These are phyloP conservation scores for Hypomyces perniciosus DNA, from an alignment of 2,329 filamentous ascomycete genomes.

Conservation along the genomic window DNA sequence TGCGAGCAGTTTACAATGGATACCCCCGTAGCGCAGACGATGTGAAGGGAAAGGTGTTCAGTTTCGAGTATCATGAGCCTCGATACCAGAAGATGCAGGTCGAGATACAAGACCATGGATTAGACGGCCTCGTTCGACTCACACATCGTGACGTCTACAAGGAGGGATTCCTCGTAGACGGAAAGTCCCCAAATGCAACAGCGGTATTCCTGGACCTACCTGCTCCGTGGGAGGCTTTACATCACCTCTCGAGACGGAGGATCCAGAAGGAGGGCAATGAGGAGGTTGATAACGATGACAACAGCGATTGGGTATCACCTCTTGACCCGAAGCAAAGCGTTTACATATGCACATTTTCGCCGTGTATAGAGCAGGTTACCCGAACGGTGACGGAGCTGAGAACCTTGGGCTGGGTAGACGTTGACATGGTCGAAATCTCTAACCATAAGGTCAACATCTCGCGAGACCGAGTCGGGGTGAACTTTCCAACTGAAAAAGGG, in stretches of 20 bases:
- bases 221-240: constrained; percentile 73
- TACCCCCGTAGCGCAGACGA: constrained; percentile 44
- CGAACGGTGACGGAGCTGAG: constrained; percentile 77
- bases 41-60: constrained; percentile 65
- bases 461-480: constrained; percentile 72
- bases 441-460: constrained; percentile 75
- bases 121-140: constrained; percentile 61
- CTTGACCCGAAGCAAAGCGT: constrained; percentile 67
- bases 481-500: constrained; percentile 58
- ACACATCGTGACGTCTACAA: constrained; percentile 76
- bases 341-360: constrained; percentile 89
- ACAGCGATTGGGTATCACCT: constrained; percentile 45
- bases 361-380: constrained; percentile 94
- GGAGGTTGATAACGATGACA: constrained; percentile 20
- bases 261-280: constrained; percentile 20
- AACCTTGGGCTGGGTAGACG: constrained; percentile 79
- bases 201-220: constrained; percentile 76
- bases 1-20: constrained; percentile 69
- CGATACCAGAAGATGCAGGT: constrained; percentile 62
- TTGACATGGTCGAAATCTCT: constrained; percentile 86
- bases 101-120: constrained; percentile 62
- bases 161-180: constrained; percentile 62
- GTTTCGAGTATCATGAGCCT: constrained; percentile 74
- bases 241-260: constrained; percentile 58
- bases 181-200: constrained; percentile 56